Evolutionary conservation across 441 rosid genomes (phyloP).

Genomic region (Pelargonium myrrhifolium): DNA sequence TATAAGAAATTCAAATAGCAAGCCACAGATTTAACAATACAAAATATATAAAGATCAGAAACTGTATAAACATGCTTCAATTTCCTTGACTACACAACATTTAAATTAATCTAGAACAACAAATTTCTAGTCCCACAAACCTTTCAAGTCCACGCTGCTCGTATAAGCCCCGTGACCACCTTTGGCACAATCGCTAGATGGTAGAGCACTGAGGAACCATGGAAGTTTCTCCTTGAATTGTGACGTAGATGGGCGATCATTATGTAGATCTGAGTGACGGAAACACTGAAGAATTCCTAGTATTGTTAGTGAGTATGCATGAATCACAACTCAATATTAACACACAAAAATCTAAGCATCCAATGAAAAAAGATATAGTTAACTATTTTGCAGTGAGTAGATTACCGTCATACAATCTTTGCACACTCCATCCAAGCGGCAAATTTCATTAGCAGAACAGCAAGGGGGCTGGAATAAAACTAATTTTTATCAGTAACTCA

Average conservation of each 20-base stretch:
- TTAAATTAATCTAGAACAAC: no score
- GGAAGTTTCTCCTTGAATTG: slow-evolving; percentile 94
- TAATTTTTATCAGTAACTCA: slow-evolving; percentile 10
- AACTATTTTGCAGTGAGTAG: slow-evolving; percentile 8
- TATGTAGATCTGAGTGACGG: slow-evolving; percentile 75
- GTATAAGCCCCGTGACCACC: slow-evolving; percentile 99
- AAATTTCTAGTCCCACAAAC: slow-evolving; percentile 30
- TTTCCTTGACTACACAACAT: no score
- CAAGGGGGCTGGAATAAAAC: slow-evolving; percentile 72
- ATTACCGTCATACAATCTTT: slow-evolving; percentile 98
- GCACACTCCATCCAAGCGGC: slow-evolving; percentile 68
- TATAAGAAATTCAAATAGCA: background rate
- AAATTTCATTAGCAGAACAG: slow-evolving; percentile 55
- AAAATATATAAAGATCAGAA: background rate
- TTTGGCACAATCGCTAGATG: slow-evolving; percentile 97
- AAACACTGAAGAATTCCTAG: slow-evolving; percentile 59
- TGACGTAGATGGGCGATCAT: slow-evolving; percentile 78
- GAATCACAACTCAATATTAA: slow-evolving; percentile 15
- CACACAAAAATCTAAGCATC: slow-evolving; percentile 5
- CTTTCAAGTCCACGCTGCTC: slow-evolving; percentile 75
- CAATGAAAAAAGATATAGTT: slow-evolving; percentile 10
- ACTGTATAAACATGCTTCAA: background rate
- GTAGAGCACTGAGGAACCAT: slow-evolving; percentile 89
- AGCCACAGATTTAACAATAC: background rate
- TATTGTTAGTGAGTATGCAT: slow-evolving; percentile 14